Percentiles rank a stretch among this genome's conserved stretches.
These are phyloP conservation scores for Chenopodium berlandieri DNA, from an alignment of 148 eudicot species.

Conservation along the genomic window DNA sequence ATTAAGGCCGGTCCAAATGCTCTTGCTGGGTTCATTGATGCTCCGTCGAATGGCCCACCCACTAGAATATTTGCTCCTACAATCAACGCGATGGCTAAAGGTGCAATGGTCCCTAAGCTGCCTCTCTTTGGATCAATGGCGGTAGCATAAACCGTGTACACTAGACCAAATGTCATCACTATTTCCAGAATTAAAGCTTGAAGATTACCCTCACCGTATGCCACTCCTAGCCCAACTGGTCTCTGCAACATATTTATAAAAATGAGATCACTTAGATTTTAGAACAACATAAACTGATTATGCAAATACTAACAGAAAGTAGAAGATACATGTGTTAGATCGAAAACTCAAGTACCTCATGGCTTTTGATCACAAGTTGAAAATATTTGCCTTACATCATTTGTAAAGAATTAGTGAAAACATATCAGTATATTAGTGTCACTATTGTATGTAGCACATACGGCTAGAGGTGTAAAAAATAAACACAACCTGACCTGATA, in stretches of 20 bases:
- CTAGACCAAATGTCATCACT: slow-evolving; percentile 66
- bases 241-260: slow-evolving; percentile 34
- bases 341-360: too few relatives aligned
- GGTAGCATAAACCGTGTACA: slow-evolving; percentile 70
- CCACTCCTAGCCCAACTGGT: slow-evolving; percentile 51
- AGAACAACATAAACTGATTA: too few relatives aligned
- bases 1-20: slow-evolving; percentile 63
- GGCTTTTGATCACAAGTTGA: too few relatives aligned
- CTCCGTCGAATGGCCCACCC: slow-evolving; percentile 78
- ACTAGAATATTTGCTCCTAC: slow-evolving; percentile 67
- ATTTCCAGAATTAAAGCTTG: slow-evolving; percentile 57
- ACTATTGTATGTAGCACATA: too few relatives aligned
- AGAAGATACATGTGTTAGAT: neutral
- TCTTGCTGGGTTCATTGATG: slow-evolving; percentile 78
- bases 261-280: neutral
- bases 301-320: neutral
- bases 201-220: slow-evolving; percentile 46
- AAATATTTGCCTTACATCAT: too few relatives aligned
- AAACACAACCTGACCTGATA: too few relatives aligned
- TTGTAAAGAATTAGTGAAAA: too few relatives aligned
- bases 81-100: slow-evolving; percentile 59
- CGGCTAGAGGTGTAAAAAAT: too few relatives aligned
- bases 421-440: too few relatives aligned
- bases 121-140: slow-evolving; percentile 76
- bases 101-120: slow-evolving; percentile 57